These are phyloP conservation scores for Limtongia smithiae DNA, from an alignment of 805 yeast genomes.

Conservation along the genomic window DNA sequence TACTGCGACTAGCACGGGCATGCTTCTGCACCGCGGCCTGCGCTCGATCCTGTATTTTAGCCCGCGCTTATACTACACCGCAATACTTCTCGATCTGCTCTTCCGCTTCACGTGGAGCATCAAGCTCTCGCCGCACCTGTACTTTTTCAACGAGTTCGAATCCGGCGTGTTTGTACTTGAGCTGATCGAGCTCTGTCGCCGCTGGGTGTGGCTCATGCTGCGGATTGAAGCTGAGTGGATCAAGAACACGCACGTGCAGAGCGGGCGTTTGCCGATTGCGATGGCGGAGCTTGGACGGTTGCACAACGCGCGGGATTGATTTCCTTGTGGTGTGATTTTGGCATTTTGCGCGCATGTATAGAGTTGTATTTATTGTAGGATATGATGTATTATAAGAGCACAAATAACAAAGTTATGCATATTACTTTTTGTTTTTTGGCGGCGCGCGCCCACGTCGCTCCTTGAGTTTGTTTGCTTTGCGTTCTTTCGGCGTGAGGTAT, in stretches of 20 bases:
- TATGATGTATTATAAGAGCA: too few relatives aligned
- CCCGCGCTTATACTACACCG: slow-evolving; percentile 48
- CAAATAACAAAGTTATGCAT: background rate
- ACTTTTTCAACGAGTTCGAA: slow-evolving; percentile 39
- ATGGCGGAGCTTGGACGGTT: background rate
- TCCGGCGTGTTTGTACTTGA: slow-evolving; percentile 67
- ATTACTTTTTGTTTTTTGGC: background rate
- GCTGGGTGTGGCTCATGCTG: slow-evolving; percentile 87
- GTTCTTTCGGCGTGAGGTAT: slow-evolving; percentile 76
- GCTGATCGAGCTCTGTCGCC: slow-evolving; percentile 68
- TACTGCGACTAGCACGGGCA: too few relatives aligned
- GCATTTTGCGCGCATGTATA: too few relatives aligned
- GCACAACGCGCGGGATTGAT: too few relatives aligned
- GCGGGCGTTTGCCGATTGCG: slow-evolving; percentile 3
- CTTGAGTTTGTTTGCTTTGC: slow-evolving; percentile 52
- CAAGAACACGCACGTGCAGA: slow-evolving; percentile 10
- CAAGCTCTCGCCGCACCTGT: slow-evolving; percentile 44
- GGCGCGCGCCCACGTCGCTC: slow-evolving; percentile 39
- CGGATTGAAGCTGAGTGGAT: slow-evolving; percentile 75
- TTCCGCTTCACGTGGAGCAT: slow-evolving; percentile 77
- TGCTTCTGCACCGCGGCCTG: slow-evolving; percentile 34
- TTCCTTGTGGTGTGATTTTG: too few relatives aligned
- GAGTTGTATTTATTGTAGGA: too few relatives aligned
- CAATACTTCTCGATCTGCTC: slow-evolving; percentile 57
- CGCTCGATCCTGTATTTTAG: slow-evolving; percentile 34